These are phyloP conservation scores for Scutellaria minor DNA, from an alignment of 257 asterid species.

Conservation along the genomic window DNA sequence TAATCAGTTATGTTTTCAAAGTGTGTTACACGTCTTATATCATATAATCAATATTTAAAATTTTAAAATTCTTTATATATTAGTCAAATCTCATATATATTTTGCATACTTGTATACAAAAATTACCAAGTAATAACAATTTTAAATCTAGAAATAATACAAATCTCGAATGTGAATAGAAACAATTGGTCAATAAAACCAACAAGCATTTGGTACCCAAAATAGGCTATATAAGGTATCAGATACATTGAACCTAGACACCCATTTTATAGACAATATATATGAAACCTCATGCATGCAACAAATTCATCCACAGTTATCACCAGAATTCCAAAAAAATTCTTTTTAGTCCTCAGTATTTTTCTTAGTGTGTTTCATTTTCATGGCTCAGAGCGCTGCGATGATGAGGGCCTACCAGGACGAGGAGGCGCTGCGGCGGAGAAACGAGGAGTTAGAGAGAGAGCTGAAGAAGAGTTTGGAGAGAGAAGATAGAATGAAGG, in stretches of 20 bases:
- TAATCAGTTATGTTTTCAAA: too few relatives aligned
- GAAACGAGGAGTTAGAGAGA: slow-evolving; percentile 74
- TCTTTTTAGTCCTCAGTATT: background rate
- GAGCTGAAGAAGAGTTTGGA: slow-evolving; percentile 53
- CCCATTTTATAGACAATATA: background rate
- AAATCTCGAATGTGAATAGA: background rate
- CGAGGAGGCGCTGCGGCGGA: slow-evolving; percentile 46
- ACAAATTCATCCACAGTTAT: background rate
- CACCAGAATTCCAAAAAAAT: background rate
- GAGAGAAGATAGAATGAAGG: slow-evolving; percentile 62
- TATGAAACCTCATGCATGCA: slow-evolving; percentile 27
- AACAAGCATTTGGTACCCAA: background rate
- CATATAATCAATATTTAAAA: too few relatives aligned
- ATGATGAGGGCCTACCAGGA: background rate
- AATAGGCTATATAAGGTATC: background rate
- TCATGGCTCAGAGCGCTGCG: slow-evolving; percentile 29
- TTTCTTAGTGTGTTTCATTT: too few relatives aligned
- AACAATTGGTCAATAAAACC: background rate
- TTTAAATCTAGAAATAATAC: background rate
- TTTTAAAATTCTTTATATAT: too few relatives aligned
- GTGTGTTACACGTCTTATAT: too few relatives aligned
- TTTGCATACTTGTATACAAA: too few relatives aligned
- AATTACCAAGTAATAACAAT: too few relatives aligned
- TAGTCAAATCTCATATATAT: too few relatives aligned
- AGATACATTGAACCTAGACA: slow-evolving; percentile 77